phyloP scores from a whole-genome alignment of 1,139 yeast species.

The Debaryomyces coudertii region DNA sequence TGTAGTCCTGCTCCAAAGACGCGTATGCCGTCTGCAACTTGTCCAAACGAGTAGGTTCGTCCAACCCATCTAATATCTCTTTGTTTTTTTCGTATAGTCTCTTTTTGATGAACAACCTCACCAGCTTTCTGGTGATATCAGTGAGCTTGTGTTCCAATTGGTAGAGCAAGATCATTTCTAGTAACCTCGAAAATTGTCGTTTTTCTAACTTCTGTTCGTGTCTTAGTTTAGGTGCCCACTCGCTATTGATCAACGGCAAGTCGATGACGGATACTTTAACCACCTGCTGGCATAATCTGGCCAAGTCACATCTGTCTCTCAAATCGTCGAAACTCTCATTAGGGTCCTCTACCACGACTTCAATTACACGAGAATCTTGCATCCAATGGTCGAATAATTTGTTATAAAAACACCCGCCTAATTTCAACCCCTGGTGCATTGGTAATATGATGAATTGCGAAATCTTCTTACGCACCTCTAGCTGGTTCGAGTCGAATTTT shows the following conservation, averaged over 20 bases:
- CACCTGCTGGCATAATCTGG: conserved; percentile 38
- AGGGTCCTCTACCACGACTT: conserved; percentile 93
- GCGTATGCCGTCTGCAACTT: conserved; percentile 78
- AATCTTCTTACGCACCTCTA: conserved; percentile 67
- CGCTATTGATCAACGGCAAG: conserved; percentile 27
- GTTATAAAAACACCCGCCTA: conserved; percentile 70
- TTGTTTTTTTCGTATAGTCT: conserved; percentile 75
- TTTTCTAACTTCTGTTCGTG: conserved; percentile 62
- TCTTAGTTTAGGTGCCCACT: conserved; percentile 49
- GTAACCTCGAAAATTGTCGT: conserved; percentile 74
- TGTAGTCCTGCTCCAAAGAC: conserved; percentile 69
- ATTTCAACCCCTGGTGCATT: conserved; percentile 68
- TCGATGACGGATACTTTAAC: conserved; percentile 14
- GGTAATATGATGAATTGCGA: conserved; percentile 89
- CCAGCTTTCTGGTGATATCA: conserved; percentile 35
- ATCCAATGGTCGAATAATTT: conserved; percentile 59
- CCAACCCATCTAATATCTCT: conserved; percentile 74
- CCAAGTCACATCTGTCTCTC: conserved; percentile 80
- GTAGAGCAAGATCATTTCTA: conserved; percentile 73
- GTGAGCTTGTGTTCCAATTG: conserved; percentile 32
- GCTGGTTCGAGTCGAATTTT: conserved; percentile 53
- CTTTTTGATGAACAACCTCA: conserved; percentile 67
- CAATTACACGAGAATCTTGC: conserved; percentile 55
- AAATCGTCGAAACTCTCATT: conserved; percentile 90
- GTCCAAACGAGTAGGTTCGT: conserved; percentile 60